Evolutionary conservation across 2,329 filamentous ascomycete genomes (phyloP).

Genomic region (Ophiocordyceps camponoti-saundersi): DNA sequence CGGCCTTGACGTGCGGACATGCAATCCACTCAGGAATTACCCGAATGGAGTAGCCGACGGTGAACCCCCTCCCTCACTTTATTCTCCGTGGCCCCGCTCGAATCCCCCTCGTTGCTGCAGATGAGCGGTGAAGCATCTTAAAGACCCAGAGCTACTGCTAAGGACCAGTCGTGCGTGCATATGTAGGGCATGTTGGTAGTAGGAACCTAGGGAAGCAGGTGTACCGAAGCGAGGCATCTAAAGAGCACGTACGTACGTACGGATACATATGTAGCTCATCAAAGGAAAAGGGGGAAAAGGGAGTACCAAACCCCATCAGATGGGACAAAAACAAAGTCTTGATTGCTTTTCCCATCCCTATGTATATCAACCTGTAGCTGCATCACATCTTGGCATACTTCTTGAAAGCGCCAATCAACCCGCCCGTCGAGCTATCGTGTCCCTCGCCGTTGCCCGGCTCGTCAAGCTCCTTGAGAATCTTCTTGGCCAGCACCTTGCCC

Average conservation of each 20-base stretch:
- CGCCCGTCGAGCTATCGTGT: conserved; percentile 79
- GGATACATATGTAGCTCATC: too few relatives aligned
- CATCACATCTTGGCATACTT: conserved; percentile 38
- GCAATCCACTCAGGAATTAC: neutral
- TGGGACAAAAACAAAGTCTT: neutral
- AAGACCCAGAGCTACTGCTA: too few relatives aligned
- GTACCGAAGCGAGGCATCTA: too few relatives aligned
- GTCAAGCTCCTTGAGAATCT: conserved; percentile 74
- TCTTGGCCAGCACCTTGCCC: conserved; percentile 90
- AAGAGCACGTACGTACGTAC: too few relatives aligned
- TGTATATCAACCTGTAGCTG: neutral
- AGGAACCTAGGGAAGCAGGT: too few relatives aligned
- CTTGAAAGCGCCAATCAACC: conserved; percentile 88
- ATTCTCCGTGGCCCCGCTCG: neutral
- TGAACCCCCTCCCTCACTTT: neutral
- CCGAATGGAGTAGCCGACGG: neutral
- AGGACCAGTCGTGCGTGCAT: too few relatives aligned
- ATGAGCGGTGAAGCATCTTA: neutral
- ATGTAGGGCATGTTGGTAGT: too few relatives aligned
- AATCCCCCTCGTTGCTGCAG: neutral
- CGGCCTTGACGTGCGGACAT: too few relatives aligned
- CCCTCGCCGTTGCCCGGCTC: conserved; percentile 49
- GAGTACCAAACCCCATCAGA: neutral
- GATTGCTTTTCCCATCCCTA: neutral
- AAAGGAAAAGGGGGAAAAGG: too few relatives aligned